Evolutionary conservation across 148 eudicot genomes (phyloP), one percentile per base, ranked within the genome.

Genomic region (Rhododendron ferrugineum): DNA sequence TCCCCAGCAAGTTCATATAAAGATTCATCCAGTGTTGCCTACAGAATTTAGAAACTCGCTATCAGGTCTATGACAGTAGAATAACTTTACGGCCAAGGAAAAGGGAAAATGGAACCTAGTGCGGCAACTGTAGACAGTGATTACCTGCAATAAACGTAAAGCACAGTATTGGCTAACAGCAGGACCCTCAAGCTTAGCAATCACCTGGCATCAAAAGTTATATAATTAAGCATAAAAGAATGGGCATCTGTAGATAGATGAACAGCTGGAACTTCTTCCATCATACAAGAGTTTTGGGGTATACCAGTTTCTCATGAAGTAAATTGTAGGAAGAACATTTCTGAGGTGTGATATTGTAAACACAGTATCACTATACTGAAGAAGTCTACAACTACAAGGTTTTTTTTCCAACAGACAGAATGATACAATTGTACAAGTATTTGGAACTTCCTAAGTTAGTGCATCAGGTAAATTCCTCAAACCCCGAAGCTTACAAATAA

Each of bases 161-260:
- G 99, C 99, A 89, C 95, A 97, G 85, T 94, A 93, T 85, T 97
- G 99, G 88, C 98, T 97, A 84, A 94, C 98, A 82, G 99, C 98
- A 68, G 98, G 91, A 84, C 98, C 98, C 89, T 96, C 99, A 83
- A 96, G 98, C 91, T 95, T 94, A 42, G 99, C 99, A 86, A 96
- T 96, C 70, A 96, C 99, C 99, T 96, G 30, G 75, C 72, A 54
- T 83, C 78, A 42, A 22, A 78, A 47, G 23, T 26, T 5, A 10
- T 26, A 14, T n/a, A 49, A 49, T 78, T 30, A 49, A 30, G 40
- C 34, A 50, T 32, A 30, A 49, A 46, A 28, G 64, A 37, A 54
- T 34, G 26, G 83, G 72, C 30, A 58, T 58, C 36, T 60, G 28
- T 58, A 16, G 3, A 9, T 37, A 47, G 72, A 81, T 54, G 47